A percentile compares a stretch with the other conserved stretches of the same genome.
phyloP scores from a whole-genome alignment of 1,284 basidiomycete genomes.

The Anthracocystis panici-leucophaei region DNA sequence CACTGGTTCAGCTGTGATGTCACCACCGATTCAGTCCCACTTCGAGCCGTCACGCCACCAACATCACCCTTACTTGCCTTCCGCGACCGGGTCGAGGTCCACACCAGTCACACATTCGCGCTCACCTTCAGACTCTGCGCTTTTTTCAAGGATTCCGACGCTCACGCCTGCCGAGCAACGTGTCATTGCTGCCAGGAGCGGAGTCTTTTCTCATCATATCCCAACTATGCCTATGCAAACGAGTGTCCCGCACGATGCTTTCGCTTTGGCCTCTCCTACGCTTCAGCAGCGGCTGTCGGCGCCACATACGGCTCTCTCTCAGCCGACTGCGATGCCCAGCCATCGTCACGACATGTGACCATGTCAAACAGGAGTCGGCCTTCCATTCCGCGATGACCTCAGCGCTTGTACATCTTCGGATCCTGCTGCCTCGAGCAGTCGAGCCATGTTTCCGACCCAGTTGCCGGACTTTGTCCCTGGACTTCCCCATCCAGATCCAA shows the following conservation, averaged over 20 bases:
- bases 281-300: not conserved
- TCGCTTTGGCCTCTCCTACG: no score
- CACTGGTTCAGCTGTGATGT: not conserved
- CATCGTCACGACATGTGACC: not conserved
- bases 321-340: not conserved
- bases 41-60: not conserved
- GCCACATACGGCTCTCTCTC: not conserved
- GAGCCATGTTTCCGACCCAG: not conserved
- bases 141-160: slow-evolving; percentile 9
- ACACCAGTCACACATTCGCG: slow-evolving; percentile 6
- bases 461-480: not conserved
- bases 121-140: slow-evolving; percentile 14
- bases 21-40: not conserved
- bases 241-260: not conserved
- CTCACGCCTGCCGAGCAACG: slow-evolving; percentile 18
- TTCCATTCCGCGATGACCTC: not conserved
- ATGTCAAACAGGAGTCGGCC: not conserved
- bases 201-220: not conserved
- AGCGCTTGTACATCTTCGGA: not conserved
- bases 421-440: not conserved
- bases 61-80: not conserved
- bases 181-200: slow-evolving; percentile 12
- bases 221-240: not conserved
- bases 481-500: slow-evolving; percentile 13
- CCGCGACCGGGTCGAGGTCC: not conserved